These are phyloP conservation scores for Boechera retrofracta DNA, from an alignment of 345 rosid genomes.

Conservation along the genomic window DNA sequence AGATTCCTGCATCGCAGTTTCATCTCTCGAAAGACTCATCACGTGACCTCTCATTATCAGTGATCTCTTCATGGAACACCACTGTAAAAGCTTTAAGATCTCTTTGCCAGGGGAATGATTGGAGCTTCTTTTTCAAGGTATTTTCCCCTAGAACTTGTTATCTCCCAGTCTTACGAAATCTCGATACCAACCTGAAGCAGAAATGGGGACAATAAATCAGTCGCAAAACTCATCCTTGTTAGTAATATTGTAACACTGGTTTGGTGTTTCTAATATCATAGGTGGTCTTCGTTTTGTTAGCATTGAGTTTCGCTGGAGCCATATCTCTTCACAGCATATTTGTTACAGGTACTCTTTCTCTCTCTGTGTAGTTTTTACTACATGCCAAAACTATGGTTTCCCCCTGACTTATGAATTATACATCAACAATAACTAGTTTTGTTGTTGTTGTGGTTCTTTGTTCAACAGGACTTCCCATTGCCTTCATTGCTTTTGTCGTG, in stretches of 20 bases:
- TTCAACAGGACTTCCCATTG: slow-evolving; percentile 67
- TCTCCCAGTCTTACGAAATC: not conserved
- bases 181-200: slow-evolving; percentile 1
- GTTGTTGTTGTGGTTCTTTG: slow-evolving; percentile 22
- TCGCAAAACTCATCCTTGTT: not conserved
- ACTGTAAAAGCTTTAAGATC: slow-evolving; percentile 57
- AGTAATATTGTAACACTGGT: slow-evolving; percentile 7
- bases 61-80: slow-evolving; percentile 75
- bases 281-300: slow-evolving; percentile 61
- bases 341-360: slow-evolving; percentile 61
- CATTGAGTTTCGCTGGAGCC: slow-evolving; percentile 68
- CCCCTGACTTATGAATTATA: not conserved
- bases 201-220: not conserved
- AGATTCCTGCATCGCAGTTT: slow-evolving; percentile 69
- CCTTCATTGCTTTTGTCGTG: slow-evolving; percentile 57
- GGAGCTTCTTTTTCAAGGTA: slow-evolving; percentile 83
- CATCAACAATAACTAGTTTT: slow-evolving; percentile 4
- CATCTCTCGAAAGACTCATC: slow-evolving; percentile 68
- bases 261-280: slow-evolving; percentile 46
- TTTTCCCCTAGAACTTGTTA: slow-evolving; percentile 6
- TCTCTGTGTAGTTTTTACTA: slow-evolving; percentile 1
- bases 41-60: slow-evolving; percentile 51
- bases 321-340: slow-evolving; percentile 63
- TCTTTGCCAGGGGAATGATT: slow-evolving; percentile 81
- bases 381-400: slow-evolving; percentile 1